Evolutionary conservation across 352 stramenopile species (phyloP), one percentile per base, ranked within the genome.

Genomic region (Globisporangium parvum): DNA sequence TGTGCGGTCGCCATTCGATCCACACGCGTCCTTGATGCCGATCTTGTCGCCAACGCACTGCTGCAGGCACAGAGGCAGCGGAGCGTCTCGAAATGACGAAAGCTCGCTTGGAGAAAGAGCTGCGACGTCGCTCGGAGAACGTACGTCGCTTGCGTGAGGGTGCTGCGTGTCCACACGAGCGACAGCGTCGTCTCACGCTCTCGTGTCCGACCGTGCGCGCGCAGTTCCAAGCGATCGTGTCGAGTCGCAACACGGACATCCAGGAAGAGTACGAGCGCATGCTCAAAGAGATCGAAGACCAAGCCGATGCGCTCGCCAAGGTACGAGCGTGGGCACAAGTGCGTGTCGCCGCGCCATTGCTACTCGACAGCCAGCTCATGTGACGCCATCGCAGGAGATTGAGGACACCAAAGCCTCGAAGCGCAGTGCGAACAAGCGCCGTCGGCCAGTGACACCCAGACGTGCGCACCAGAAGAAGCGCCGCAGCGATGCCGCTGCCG

Each of bases 191-290:
- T 45, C 62, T n/a, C 21, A 54, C n/a, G 44, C 10, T 40, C 23
- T 17, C 1, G 24, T 33, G 21, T 42, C n/a, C n/a, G n/a, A n/a
- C n/a, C n/a, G 28, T 35, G 20, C 41, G 26, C 50, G 31, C 14
- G 35, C 59, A 91, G 74, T 87, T 88, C 51, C 71, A 63, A 20
- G 70, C 85, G 14, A 62, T 88, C 8, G 64, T 91, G 15, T 81
- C 76, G 42, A 91, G 68, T 31, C 70, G 80, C 55, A 91, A 91
- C 48, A 81, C 65, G 5, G 77, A 86, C 56, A 78, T 91, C 23
- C 80, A 90, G 64, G 77, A 88, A 33, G 75, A 87, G 54, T 91
- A 87, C 48, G 71, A 76, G 46, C 77, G 77, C 15, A 87, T 91
- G 75, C 67, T 88, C 10, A 79, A 80, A 53, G 76, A 88, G 45